Evolutionary conservation across 2,329 filamentous ascomycete genomes (phyloP).

Genomic region (Neonectria faginata): DNA sequence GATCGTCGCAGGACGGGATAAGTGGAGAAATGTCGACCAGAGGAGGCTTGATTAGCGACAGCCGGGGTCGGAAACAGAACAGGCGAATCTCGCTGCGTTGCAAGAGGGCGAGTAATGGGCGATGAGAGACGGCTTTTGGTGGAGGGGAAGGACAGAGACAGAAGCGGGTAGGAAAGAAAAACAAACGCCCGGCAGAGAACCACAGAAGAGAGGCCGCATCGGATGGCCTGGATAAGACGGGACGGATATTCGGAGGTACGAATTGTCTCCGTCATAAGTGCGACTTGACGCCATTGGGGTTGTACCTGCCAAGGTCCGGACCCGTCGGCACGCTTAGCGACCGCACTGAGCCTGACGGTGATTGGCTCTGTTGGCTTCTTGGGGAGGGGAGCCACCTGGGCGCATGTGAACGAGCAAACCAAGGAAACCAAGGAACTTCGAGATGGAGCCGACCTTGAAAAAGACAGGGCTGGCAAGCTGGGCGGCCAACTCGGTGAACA

Average conservation of each 20-base stretch:
- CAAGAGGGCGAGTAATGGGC: not conserved
- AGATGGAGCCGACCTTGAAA: not conserved
- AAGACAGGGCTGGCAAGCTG: not conserved
- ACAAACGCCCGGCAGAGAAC: not conserved
- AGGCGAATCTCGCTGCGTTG: slow-evolving; percentile 36
- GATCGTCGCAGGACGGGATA: slow-evolving; percentile 34
- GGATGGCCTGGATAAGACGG: slow-evolving; percentile 15
- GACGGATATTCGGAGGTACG: slow-evolving; percentile 3
- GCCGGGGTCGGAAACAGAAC: slow-evolving; percentile 29
- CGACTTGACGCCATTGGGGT: slow-evolving; percentile 1
- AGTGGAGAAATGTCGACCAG: slow-evolving; percentile 25
- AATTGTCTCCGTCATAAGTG: not conserved
- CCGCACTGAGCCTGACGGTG: not conserved
- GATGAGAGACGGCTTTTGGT: not conserved
- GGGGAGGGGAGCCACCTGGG: not conserved
- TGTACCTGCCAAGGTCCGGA: slow-evolving; percentile 16
- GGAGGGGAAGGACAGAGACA: not conserved
- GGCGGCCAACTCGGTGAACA: no score
- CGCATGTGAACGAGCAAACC: not conserved
- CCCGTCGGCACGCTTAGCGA: not conserved
- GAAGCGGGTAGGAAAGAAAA: not conserved
- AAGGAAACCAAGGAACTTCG: not conserved
- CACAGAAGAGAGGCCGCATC: slow-evolving; percentile 13
- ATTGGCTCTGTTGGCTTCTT: not conserved
- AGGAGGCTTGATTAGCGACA: slow-evolving; percentile 37